Evolutionary conservation across 306 rosid genomes (phyloP), one percentile per base, ranked within the genome.

Genomic region (Pterocarpus macrocarpus): DNA sequence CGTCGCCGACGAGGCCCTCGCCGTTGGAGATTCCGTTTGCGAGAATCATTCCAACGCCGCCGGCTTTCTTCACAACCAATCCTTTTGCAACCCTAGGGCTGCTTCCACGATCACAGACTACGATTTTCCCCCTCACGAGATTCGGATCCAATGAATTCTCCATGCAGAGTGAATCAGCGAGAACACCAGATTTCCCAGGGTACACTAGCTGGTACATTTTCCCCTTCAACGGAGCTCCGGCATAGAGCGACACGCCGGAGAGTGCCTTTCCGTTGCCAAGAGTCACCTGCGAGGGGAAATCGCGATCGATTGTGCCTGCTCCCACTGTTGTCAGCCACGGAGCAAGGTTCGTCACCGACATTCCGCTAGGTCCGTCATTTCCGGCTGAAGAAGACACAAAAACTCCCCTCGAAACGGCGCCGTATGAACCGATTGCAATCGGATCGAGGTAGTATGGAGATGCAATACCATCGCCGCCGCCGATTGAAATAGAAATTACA

Each of bases 241-340:
- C 78, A 70, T 94, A 94, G 0, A 94, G 87, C 0, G 98, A 94
- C 0, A 89, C 97, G 1, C 97, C 98, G 14, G 75, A 72, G 56
- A 94, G 85, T 43, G 70, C 90, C n/a, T 89, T 62, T 0, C 95
- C 94, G 47, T 91, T 59, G 36, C 98, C 98, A 2, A 91, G 85
- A 13, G 77, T 69, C 14, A 92, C 85, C 63, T 81, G 83, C 0
- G 98, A 88, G 0, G 98, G 98, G 75, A 94, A 94, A 80, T 88
- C 91, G 3, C 98, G 89, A 36, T 94, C 98, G 9, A 94, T 92
- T 0, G 98, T 94, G 4, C 98, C 97, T 0, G 97, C 97, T 32
- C 98, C 98, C 0, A 94, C 98, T 0, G 98, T 91, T 5, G 91
- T 89, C 61, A 94, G 39, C 98, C 98, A 94, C 0, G 98, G 98